Evolutionary conservation across 495 filamentous ascomycete species (phyloP).

Genomic region (Penicillium roqueforti): DNA sequence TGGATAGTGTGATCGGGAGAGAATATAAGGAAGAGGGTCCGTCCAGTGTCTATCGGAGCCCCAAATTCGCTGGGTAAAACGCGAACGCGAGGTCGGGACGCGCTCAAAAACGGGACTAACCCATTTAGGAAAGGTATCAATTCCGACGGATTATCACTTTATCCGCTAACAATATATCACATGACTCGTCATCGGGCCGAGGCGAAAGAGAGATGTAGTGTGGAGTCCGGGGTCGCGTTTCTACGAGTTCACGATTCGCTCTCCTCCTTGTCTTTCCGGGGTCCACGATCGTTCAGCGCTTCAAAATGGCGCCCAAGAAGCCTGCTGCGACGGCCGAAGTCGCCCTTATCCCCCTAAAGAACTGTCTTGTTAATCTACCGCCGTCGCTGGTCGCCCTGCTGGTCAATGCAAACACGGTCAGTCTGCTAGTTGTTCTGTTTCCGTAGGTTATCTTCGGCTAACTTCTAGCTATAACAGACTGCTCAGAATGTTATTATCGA

Average conservation of each 20-base stretch:
- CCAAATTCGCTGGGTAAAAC: constrained; percentile 16
- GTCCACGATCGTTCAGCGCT: constrained; percentile 13
- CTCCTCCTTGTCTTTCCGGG: constrained; percentile 9
- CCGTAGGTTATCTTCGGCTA: constrained; percentile 11
- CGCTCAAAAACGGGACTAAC: constrained; percentile 15
- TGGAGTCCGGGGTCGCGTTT: constrained; percentile 30
- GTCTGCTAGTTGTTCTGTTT: constrained; percentile 22
- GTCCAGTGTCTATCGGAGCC: constrained; percentile 14
- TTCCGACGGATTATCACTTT: constrained; percentile 33
- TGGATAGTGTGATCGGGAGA: constrained; percentile 22
- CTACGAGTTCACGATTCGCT: constrained; percentile 18
- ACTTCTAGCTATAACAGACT: constrained; percentile 46
- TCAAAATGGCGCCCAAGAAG: constrained; percentile 62
- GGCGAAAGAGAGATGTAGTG: constrained; percentile 6
- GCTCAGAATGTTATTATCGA: constrained; percentile 97
- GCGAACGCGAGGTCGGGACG: constrained; percentile 29
- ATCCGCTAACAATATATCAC: constrained; percentile 18
- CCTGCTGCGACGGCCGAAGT: constrained; percentile 70
- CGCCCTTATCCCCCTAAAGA: constrained; percentile 78
- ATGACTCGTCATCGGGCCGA: constrained; percentile 12
- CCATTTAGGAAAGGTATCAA: constrained; percentile 11
- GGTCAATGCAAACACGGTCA: constrained; percentile 81
- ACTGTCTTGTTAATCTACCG: constrained; percentile 90
- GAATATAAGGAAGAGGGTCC: constrained; percentile 13
- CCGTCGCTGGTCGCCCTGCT: constrained; percentile 76